A percentile compares a stretch with the other conserved stretches of the same genome.
phyloP scores from a whole-genome alignment of 495 filamentous ascomycete species.

The Pseudomonodictys pantanalensis region DNA sequence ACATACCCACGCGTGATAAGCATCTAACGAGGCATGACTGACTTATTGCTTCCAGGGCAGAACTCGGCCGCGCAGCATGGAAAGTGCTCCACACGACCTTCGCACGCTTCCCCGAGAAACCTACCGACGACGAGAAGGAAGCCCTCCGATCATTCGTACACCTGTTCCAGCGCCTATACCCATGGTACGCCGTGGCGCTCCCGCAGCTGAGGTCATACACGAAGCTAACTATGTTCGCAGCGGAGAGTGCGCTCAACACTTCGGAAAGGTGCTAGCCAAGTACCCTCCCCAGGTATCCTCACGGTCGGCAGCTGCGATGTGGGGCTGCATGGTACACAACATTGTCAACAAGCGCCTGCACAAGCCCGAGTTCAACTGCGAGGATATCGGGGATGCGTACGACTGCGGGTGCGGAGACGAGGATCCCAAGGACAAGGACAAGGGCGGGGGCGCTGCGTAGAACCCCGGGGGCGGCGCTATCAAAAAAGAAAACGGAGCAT shows the following conservation, averaged over 20 bases:
- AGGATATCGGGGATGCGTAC: conserved; percentile 85
- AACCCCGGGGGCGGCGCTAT: conserved; percentile 18
- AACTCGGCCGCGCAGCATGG: conserved; percentile 85
- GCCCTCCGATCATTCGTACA: conserved; percentile 82
- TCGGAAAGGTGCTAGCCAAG: conserved; percentile 73
- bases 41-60: conserved; percentile 57
- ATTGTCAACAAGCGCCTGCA: conserved; percentile 83
- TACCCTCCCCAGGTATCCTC: conserved; percentile 91
- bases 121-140: conserved; percentile 75
- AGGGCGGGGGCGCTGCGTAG: conserved; percentile 6
- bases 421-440: conserved; percentile 42
- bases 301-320: conserved; percentile 77
- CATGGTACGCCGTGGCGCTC: conserved; percentile 54
- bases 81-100: conserved; percentile 95
- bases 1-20: conserved; percentile 10
- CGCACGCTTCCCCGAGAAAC: conserved; percentile 85
- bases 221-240: conserved; percentile 46
- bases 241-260: conserved; percentile 91
- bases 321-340: conserved; percentile 95
- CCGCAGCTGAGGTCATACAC: conserved; percentile 17
- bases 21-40: conserved; percentile 10
- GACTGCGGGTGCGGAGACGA: conserved; percentile 93
- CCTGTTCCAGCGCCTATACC: conserved; percentile 89
- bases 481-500: conserved; percentile 8
- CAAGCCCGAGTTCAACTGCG: conserved; percentile 84